These are phyloP conservation scores for Nakataea oryzae DNA, from an alignment of 2,329 filamentous ascomycete genomes.

Conservation along the genomic window DNA sequence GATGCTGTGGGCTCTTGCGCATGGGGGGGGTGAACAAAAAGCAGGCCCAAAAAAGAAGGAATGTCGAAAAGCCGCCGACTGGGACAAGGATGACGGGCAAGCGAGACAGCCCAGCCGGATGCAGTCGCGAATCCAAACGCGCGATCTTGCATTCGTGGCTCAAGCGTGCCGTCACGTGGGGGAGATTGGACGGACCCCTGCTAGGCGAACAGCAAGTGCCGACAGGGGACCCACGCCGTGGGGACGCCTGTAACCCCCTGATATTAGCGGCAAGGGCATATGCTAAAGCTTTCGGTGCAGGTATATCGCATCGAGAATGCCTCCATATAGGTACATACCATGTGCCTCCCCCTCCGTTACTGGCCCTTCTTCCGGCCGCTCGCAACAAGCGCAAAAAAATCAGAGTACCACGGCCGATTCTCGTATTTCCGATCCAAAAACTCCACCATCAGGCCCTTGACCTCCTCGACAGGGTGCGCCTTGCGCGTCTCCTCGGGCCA, in stretches of 20 bases:
- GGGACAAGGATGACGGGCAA: background rate
- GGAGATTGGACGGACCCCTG: too few species aligned
- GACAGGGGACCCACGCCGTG: background rate
- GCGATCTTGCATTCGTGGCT: background rate
- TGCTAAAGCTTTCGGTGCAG: too few species aligned
- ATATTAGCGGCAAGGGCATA: too few species aligned
- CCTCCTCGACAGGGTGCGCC: constrained; percentile 24
- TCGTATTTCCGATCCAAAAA: constrained; percentile 28
- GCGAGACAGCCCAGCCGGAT: background rate
- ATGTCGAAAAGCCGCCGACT: too few species aligned
- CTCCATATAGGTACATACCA: too few species aligned
- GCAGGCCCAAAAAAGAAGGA: background rate
- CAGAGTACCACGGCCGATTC: constrained; percentile 21
- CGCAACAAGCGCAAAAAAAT: constrained; percentile 11
- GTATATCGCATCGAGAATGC: too few species aligned
- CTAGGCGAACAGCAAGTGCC: background rate
- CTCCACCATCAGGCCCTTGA: constrained; percentile 20
- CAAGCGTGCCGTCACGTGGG: background rate
- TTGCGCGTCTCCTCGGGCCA: constrained; percentile 28
- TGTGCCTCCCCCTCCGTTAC: too few species aligned
- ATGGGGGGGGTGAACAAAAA: too few species aligned
- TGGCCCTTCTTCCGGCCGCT: background rate
- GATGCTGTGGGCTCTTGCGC: background rate
- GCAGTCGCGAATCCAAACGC: background rate
- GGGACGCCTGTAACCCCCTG: too few species aligned